Conservation (phyloP, 495 filamentous ascomycete species). For the Hyaloscypha finlandica region DNA sequence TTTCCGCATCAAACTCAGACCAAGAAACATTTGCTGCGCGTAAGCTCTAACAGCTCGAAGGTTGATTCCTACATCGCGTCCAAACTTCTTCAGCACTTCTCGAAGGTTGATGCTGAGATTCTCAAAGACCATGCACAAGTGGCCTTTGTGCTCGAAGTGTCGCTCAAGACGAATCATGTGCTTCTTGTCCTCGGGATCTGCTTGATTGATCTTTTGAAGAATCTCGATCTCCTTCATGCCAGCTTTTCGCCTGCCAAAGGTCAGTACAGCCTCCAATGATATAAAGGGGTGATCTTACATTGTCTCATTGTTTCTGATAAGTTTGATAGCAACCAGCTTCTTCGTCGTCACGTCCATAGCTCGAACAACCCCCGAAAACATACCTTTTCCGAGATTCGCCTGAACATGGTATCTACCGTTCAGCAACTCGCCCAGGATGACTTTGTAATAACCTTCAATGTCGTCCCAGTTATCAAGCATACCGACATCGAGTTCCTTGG, state of each 20-base stretch:
- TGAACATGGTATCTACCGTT: conserved; percentile 86
- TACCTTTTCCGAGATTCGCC: conserved; percentile 85
- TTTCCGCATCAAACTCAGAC: conserved; percentile 79
- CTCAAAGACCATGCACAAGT: conserved; percentile 96
- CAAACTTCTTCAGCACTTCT: conserved; percentile 95
- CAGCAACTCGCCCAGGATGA: conserved; percentile 85
- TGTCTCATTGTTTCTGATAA: conserved; percentile 91
- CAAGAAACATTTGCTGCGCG: conserved; percentile 91
- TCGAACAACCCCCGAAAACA: conserved; percentile 94
- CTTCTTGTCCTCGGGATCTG: conserved; percentile 89
- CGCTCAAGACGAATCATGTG: conserved; percentile 87
- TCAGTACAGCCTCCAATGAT: conserved; percentile 25
- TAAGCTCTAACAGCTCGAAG: conserved; percentile 82
- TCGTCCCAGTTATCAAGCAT: conserved; percentile 95
- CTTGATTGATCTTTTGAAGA: conserved; percentile 75
- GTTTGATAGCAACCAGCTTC: conserved; percentile 82
- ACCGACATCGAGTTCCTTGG: conserved; percentile 70
- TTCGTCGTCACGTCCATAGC: conserved; percentile 77
- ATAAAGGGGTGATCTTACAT: conserved; percentile 50
- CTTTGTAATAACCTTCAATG: conserved; percentile 91
- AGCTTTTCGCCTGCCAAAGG: conserved; percentile 63
- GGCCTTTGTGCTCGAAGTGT: conserved; percentile 89
- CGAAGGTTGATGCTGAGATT: conserved; percentile 91
- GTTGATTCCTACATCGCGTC: conserved; percentile 90
- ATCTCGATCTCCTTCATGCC: conserved; percentile 95